Evolutionary conservation across 2,329 filamentous ascomycete genomes (phyloP).

Genomic region (Pestalotiopsis sp.): DNA sequence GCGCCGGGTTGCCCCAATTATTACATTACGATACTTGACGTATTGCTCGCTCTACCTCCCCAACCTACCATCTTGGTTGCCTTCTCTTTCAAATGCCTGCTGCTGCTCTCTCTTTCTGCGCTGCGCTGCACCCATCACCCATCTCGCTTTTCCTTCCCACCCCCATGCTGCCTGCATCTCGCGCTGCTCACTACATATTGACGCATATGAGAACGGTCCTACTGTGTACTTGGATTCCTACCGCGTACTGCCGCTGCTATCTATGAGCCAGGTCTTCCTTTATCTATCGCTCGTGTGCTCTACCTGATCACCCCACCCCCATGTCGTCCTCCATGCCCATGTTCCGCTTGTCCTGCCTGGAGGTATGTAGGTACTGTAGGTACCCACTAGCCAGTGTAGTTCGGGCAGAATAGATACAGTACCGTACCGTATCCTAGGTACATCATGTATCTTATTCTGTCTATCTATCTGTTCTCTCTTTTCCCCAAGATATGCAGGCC

Average conservation of each 20-base stretch:
- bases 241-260: too few species aligned
- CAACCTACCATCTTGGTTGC: not conserved
- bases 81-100: not conserved
- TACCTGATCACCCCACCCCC: not conserved
- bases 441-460: not conserved
- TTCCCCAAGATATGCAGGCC: not conserved
- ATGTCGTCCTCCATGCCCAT: not conserved
- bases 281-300: not conserved
- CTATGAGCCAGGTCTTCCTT: too few species aligned
- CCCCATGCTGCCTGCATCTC: not conserved
- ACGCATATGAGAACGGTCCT: not conserved
- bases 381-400: not conserved
- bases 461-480: not conserved
- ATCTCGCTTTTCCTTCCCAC: not conserved
- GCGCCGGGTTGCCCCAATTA: not conserved
- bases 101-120: not conserved
- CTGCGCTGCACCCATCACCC: not conserved
- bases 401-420: not conserved
- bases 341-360: not conserved
- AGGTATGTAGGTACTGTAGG: not conserved
- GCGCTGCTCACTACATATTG: not conserved
- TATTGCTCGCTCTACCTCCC: not conserved
- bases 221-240: not conserved
- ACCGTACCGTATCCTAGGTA: not conserved
- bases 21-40: not conserved